A percentile compares a stretch with the other conserved stretches of the same genome.
phyloP scores from a whole-genome alignment of 495 filamentous ascomycete species.

The Aspergillus ellipticus region DNA sequence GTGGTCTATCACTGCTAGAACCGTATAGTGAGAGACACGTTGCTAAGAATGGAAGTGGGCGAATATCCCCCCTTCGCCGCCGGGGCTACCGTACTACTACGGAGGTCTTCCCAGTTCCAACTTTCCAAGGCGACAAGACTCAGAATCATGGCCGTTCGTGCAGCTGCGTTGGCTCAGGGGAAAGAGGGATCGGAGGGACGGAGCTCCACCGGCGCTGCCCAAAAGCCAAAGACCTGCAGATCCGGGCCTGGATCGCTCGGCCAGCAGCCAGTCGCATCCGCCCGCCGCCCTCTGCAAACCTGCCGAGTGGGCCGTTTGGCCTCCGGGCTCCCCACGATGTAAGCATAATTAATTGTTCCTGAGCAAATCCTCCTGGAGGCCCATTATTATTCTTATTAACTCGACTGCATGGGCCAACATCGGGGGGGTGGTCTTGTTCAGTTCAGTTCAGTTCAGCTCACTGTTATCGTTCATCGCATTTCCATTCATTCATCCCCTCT shows the following conservation, averaged over 20 bases:
- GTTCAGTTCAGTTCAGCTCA: too few relatives aligned
- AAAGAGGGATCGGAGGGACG: neutral
- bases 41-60: neutral
- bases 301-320: conserved; percentile 3
- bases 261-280: neutral
- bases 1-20: neutral
- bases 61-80: neutral
- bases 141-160: neutral
- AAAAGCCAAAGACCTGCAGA: neutral
- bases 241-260: neutral
- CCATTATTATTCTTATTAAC: neutral
- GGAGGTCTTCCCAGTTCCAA: too few relatives aligned
- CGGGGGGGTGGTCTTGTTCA: neutral
- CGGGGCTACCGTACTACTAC: too few relatives aligned
- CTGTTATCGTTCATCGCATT: too few relatives aligned
- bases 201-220: neutral
- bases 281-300: neutral
- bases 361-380: neutral
- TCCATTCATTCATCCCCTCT: neutral
- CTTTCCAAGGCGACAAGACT: neutral
- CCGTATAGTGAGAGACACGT: neutral
- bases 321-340: neutral
- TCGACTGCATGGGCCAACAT: neutral
- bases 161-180: neutral
- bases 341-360: neutral